phyloP scores from a whole-genome alignment of 2,329 filamentous ascomycete genomes.

The Hypoxylon sp. region DNA sequence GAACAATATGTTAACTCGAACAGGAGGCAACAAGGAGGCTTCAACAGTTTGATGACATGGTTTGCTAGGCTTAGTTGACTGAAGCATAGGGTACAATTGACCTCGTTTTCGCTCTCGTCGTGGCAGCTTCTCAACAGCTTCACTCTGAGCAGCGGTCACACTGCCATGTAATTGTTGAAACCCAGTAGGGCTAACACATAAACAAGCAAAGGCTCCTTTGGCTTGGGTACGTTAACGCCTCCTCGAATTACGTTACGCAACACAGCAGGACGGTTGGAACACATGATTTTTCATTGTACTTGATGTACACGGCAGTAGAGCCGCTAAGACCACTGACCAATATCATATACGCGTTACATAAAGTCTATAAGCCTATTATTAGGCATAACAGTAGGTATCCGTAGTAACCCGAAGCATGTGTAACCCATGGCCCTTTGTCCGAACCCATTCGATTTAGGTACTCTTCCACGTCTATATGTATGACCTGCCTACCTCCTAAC shows the following conservation, averaged over 20 bases:
- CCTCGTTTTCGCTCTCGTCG: background rate
- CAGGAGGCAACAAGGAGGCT: no score
- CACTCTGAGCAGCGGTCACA: background rate
- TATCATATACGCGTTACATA: slow-evolving; percentile 1
- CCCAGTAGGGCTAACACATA: background rate
- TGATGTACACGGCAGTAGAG: slow-evolving; percentile 10
- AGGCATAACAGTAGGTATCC: background rate
- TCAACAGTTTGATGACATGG: no score
- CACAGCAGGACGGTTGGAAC: background rate
- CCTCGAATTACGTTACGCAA: background rate
- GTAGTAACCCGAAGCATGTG: slow-evolving; percentile 8
- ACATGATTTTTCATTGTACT: slow-evolving; percentile 4
- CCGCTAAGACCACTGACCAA: slow-evolving; percentile 7
- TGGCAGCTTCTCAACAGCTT: background rate
- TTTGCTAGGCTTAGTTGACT: no score
- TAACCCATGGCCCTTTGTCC: slow-evolving; percentile 14
- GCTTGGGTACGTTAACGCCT: background rate
- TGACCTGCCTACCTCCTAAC: background rate
- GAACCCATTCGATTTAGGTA: slow-evolving; percentile 15
- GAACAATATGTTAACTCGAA: no score
- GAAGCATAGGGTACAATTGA: no score
- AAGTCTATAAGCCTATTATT: background rate
- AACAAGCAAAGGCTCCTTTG: background rate
- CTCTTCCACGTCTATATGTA: slow-evolving; percentile 33
- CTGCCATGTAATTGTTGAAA: background rate